Base-by-base conservation (phyloP, 306 rosid genomes). In the Malus asiatica region DNA sequence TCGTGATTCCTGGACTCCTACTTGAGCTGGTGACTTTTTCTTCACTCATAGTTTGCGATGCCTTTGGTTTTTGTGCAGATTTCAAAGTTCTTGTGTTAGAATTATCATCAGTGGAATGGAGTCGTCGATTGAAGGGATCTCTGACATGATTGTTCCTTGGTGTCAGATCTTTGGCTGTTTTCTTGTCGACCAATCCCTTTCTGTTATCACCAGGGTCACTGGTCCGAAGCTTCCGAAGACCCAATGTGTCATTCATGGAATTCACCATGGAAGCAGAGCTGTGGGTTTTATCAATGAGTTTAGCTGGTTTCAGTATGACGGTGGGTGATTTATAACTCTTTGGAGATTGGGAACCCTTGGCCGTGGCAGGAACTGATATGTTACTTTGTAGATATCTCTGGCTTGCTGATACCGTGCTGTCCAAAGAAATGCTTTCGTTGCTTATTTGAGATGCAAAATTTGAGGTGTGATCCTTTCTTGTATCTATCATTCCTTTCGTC, bases 241-340 rank as follows among this genome's bases (percentile, higher is more conserved):
- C 75, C 27, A 84, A 68, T 74, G 72, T 78, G 77, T 75, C 81
- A 62, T 78, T 85, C 74, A 68, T 55, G 58, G 77, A n/a, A 53
- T 71, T 72, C 30, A 38, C 77, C 15, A 70, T 46, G 57, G 88
- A 80, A 70, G 82, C 78, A 35, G 82, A 67, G 52, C 65, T 77
- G 40, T 64, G 77, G 72, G 52, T 68, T 84, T 86, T 93, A 67
- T 80, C 84, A 20, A 73, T 40, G 51, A 60, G 84, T 83, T 80
- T 86, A 33, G 88, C 84, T 45, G 91, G 88, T 79, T 84, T 94
- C 90, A 84, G 86, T 83, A 90, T 75, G 58, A 86, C 80, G 29
- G 84, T 87, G 29, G 93, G 90, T 51, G 87, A 78, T 78, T 73
- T 83, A 23, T 78, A n/a, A 60, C 77, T 74, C 13, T 22, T 70